Evolutionary conservation across 1,284 basidiomycete genomes (phyloP).

Genomic region (Sanghuangporus baumii): DNA sequence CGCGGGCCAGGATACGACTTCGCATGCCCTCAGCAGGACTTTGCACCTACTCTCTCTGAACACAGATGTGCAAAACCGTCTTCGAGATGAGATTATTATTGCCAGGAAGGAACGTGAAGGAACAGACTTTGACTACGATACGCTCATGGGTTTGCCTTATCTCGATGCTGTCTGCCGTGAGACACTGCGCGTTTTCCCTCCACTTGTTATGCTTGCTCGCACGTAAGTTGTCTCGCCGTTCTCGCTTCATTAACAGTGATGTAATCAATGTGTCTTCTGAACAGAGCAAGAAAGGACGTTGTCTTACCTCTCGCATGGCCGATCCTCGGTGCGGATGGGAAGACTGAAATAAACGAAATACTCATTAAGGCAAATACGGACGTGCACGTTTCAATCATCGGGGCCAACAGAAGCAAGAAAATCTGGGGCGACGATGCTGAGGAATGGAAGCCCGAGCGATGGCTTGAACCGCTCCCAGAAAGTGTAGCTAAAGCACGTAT

Average conservation of each 20-base stretch:
- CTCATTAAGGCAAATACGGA: slow-evolving; percentile 5
- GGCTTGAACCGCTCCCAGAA: slow-evolving; percentile 15
- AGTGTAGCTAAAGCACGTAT: slow-evolving; percentile 22
- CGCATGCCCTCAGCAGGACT: slow-evolving; percentile 32
- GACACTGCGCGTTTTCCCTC: slow-evolving; percentile 32
- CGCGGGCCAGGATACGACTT: slow-evolving; percentile 34
- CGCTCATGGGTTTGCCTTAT: slow-evolving; percentile 30
- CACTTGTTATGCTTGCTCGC: slow-evolving; percentile 25
- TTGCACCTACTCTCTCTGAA: slow-evolving; percentile 30
- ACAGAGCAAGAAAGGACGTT: slow-evolving; percentile 9
- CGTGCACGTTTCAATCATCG: slow-evolving; percentile 16
- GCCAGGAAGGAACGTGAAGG: slow-evolving; percentile 21
- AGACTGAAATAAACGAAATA: slow-evolving; percentile 2
- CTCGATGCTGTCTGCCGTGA: slow-evolving; percentile 36
- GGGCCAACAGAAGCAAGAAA: slow-evolving; percentile 13
- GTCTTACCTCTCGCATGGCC: slow-evolving; percentile 12
- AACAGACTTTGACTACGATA: neutral
- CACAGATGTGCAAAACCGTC: slow-evolving; percentile 29
- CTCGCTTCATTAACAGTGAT: neutral
- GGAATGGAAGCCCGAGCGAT: slow-evolving; percentile 15
- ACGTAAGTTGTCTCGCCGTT: neutral
- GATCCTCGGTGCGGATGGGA: neutral
- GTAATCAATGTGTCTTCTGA: neutral
- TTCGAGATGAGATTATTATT: slow-evolving; percentile 19
- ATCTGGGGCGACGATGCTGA: slow-evolving; percentile 19